Conservation (phyloP, 23 red algal genomes). For the Gracilariopsis chorda region DNA sequence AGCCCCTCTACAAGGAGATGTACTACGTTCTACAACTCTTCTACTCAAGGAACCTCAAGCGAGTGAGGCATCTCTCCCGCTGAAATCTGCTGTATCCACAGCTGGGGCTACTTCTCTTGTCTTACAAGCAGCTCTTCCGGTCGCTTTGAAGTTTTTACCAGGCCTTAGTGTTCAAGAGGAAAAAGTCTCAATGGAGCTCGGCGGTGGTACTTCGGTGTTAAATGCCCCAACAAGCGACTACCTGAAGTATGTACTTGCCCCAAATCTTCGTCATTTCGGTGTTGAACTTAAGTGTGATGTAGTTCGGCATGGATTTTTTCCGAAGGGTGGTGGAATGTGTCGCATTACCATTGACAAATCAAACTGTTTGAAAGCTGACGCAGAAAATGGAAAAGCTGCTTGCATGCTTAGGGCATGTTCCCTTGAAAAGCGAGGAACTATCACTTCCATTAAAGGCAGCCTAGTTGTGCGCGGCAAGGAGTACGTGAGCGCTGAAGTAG, state of each 20-base stretch:
- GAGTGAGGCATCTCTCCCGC: background rate
- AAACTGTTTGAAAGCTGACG: background rate
- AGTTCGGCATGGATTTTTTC: conserved; percentile 32
- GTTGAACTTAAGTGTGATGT: conserved; percentile 25
- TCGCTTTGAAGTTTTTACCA: background rate
- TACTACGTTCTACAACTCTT: background rate
- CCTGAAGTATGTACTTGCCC: conserved; percentile 39
- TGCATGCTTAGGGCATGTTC: background rate
- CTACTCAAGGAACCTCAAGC: background rate
- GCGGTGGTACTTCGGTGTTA: conserved; percentile 28
- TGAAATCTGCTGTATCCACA: background rate
- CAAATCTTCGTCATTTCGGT: conserved; percentile 37
- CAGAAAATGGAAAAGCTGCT: background rate
- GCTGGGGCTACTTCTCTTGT: conserved; percentile 52
- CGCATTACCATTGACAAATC: conserved; percentile 17
- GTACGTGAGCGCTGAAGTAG: background rate
- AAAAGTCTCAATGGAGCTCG: background rate
- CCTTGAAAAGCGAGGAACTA: background rate
- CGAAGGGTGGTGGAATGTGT: background rate
- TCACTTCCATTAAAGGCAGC: conserved; percentile 16
- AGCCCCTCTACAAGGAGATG: background rate
- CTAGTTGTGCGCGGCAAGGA: background rate
- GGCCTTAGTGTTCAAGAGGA: background rate
- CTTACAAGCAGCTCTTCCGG: conserved; percentile 40
- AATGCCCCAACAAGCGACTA: conserved; percentile 41